These are phyloP conservation scores for Babesia sp. DNA, from an alignment of 169 alveolate genomes.

Conservation along the genomic window DNA sequence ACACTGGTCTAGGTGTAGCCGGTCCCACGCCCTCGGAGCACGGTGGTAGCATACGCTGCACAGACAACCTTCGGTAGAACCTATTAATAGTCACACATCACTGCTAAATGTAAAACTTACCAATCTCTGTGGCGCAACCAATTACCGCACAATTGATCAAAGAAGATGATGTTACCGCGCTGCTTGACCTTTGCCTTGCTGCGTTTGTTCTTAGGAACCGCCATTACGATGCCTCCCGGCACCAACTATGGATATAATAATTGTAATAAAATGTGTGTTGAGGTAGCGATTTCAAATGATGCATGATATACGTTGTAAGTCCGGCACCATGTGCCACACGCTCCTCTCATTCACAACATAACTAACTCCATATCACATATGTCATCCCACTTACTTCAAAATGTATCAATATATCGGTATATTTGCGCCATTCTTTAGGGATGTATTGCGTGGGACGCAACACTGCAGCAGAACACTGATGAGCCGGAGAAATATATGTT, in stretches of 20 bases:
- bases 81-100: conserved; percentile 1
- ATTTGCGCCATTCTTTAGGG: not conserved
- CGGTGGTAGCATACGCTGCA: conserved; percentile 42
- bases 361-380: not conserved
- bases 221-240: conserved; percentile 50
- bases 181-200: conserved; percentile 71
- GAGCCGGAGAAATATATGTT: not conserved
- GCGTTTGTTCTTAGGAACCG: conserved; percentile 76
- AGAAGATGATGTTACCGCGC: conserved; percentile 75
- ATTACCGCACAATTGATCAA: conserved; percentile 76
- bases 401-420: not conserved
- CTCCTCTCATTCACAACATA: not conserved
- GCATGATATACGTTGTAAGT: not conserved
- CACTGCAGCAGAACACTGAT: conserved; percentile 19
- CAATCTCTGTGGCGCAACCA: conserved; percentile 77
- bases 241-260: not conserved
- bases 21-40: conserved; percentile 12
- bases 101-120: conserved; percentile 24
- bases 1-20: conserved; percentile 42
- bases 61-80: conserved; percentile 53
- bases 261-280: not conserved
- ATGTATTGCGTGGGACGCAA: not conserved
- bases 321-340: conserved; percentile 6
- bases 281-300: not conserved
- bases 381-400: not conserved